Evolutionary conservation across 1,139 yeast genomes (phyloP).

Genomic region (Nadsonia starkeyi-henricii): DNA sequence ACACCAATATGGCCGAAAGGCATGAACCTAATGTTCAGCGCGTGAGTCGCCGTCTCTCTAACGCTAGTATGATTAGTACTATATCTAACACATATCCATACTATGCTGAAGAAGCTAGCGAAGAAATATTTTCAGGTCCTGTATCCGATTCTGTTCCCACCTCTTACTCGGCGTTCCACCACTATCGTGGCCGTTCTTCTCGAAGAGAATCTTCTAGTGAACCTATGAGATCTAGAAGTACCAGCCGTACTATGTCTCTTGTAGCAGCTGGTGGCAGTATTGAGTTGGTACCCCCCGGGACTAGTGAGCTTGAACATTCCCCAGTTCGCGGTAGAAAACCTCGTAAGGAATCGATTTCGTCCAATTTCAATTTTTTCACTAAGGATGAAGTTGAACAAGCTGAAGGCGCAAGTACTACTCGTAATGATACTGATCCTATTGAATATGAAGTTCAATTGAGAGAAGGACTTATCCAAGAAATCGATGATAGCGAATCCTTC

Average conservation of each 20-base stretch:
- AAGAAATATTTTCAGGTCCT: slow-evolving; percentile 83
- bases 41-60: neutral
- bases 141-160: slow-evolving; percentile 82
- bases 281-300: slow-evolving; percentile 1
- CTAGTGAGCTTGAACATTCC: slow-evolving; percentile 8
- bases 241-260: slow-evolving; percentile 5
- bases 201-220: slow-evolving; percentile 3
- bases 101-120: slow-evolving; percentile 24
- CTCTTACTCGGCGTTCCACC: slow-evolving; percentile 79
- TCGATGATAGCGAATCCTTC: slow-evolving; percentile 11
- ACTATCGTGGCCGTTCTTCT: slow-evolving; percentile 34
- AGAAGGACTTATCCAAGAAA: slow-evolving; percentile 24
- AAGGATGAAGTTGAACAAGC: slow-evolving; percentile 74
- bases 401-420: slow-evolving; percentile 67
- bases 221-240: slow-evolving; percentile 1
- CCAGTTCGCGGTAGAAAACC: slow-evolving; percentile 8
- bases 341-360: slow-evolving; percentile 19
- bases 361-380: slow-evolving; percentile 65
- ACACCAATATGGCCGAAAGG: no score
- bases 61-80: neutral
- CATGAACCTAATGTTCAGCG: neutral
- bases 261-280: slow-evolving; percentile 3
- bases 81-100: slow-evolving; percentile 4
- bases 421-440: slow-evolving; percentile 39
- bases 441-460: slow-evolving; percentile 27